phyloP scores from a whole-genome alignment of 2,329 filamentous ascomycete genomes.

The Ambrosiella beaveri region DNA sequence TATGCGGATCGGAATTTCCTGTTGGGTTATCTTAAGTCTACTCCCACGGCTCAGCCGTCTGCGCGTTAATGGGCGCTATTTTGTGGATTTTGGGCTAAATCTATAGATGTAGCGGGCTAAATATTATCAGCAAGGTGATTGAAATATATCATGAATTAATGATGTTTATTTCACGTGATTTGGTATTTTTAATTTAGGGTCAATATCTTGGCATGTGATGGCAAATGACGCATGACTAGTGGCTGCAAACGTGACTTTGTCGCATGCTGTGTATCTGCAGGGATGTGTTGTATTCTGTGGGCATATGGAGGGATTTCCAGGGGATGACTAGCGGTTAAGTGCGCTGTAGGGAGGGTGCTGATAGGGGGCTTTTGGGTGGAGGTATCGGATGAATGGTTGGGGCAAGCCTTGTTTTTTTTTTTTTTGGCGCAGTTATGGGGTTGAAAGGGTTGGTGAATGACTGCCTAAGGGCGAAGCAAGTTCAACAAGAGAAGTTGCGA shows the following conservation, averaged over 20 bases:
- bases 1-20: conserved; percentile 61
- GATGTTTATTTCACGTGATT: background rate
- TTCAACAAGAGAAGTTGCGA: no score
- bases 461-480: no score
- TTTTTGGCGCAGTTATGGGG: no score
- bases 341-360: no score
- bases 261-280: background rate
- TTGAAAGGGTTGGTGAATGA: no score
- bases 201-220: background rate
- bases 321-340: background rate
- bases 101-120: background rate
- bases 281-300: background rate
- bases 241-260: no score
- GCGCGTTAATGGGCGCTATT: background rate
- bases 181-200: background rate
- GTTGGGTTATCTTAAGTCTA: conserved; percentile 52
- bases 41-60: conserved; percentile 20
- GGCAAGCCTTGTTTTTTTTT: no score
- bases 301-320: background rate
- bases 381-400: no score
- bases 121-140: background rate
- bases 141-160: background rate
- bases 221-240: background rate
- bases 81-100: background rate
- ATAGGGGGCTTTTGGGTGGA: no score